phyloP scores from a whole-genome alignment of 352 stramenopile genomes.

The Phytophthora nicotianae region DNA sequence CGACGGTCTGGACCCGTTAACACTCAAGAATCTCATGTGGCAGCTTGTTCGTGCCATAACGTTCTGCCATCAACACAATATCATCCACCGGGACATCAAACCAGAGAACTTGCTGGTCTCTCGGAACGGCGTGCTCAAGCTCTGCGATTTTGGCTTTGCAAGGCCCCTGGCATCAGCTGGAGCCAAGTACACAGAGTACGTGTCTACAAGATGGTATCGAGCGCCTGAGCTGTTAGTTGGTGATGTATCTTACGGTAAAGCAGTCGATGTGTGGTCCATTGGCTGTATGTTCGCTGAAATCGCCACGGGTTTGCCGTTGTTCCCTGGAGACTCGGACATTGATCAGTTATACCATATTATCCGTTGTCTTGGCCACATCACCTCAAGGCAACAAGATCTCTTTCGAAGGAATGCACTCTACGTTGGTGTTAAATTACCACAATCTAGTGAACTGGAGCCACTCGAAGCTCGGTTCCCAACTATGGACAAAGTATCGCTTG shows the following conservation, averaged over 20 bases:
- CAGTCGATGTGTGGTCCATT: slow-evolving; percentile 97
- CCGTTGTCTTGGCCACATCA: slow-evolving; percentile 73
- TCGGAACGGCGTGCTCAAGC: slow-evolving; percentile 93
- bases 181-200: slow-evolving; percentile 89
- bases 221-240: slow-evolving; percentile 93
- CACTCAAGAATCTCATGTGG: slow-evolving; percentile 85
- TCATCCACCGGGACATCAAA: slow-evolving; percentile 96
- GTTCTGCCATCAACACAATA: slow-evolving; percentile 96
- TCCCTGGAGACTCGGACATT: slow-evolving; percentile 97
- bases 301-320: slow-evolving; percentile 95
- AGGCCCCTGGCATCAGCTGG: slow-evolving; percentile 66
- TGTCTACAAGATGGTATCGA: slow-evolving; percentile 95
- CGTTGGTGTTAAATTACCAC: slow-evolving; percentile 76
- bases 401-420: slow-evolving; percentile 87
- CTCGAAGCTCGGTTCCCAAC: slow-evolving; percentile 69
- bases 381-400: slow-evolving; percentile 75
- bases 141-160: slow-evolving; percentile 91
- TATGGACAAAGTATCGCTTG: slow-evolving; percentile 65
- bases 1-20: slow-evolving; percentile 65
- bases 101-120: slow-evolving; percentile 95
- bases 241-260: slow-evolving; percentile 93
- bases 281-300: slow-evolving; percentile 97
- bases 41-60: slow-evolving; percentile 86
- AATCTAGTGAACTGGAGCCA: slow-evolving; percentile 59
- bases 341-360: slow-evolving; percentile 93